Evolutionary conservation across 352 stramenopile genomes (phyloP).

Genomic region (Phytophthora ramorum): DNA sequence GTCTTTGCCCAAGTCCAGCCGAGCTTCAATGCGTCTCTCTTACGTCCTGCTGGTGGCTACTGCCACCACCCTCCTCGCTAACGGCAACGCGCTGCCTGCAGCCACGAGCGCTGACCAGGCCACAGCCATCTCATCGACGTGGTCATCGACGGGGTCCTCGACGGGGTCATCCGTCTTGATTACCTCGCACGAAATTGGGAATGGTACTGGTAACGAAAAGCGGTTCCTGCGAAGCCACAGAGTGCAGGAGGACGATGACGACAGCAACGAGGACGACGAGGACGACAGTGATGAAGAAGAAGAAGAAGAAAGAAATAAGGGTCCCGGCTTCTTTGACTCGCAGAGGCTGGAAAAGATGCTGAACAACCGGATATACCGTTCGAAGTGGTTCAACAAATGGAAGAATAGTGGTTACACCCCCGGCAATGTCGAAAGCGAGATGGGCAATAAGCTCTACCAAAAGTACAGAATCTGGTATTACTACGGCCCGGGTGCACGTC

Average conservation of each 20-base stretch:
- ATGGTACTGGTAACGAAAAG: neutral
- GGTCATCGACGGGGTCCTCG: neutral
- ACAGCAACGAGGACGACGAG: neutral
- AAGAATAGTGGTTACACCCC: too few species aligned
- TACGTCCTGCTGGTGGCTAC: neutral
- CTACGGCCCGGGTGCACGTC: too few species aligned
- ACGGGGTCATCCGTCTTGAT: neutral
- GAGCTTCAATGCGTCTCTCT: neutral
- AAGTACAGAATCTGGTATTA: too few species aligned
- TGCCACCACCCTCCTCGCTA: neutral
- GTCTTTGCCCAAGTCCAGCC: neutral
- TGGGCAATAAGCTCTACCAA: too few species aligned
- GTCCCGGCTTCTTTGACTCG: too few species aligned
- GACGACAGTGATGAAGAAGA: neutral
- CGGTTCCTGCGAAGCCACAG: neutral
- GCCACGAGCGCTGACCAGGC: neutral
- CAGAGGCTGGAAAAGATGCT: too few species aligned
- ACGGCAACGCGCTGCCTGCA: neutral
- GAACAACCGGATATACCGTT: too few species aligned
- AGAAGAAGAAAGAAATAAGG: neutral
- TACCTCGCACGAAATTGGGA: neutral
- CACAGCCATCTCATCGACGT: neutral
- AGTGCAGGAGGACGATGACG: neutral
- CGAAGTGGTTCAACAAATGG: too few species aligned
- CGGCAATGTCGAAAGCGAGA: too few species aligned